Base-by-base conservation (phyloP, 2,329 filamentous ascomycete species). In the Exophiala calicioides region DNA sequence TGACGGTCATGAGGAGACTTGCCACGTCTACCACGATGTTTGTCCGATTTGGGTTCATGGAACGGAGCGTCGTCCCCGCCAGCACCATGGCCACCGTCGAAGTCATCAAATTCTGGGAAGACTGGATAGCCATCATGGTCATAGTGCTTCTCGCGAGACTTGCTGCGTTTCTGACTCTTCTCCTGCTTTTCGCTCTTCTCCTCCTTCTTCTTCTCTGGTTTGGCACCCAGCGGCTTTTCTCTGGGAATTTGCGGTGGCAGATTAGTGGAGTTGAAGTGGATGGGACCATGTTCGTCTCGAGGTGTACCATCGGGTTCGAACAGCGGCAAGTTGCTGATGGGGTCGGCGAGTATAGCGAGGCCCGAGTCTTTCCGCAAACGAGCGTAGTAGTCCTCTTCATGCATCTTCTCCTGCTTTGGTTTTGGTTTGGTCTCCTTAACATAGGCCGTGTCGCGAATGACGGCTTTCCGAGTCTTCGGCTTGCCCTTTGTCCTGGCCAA, bases 151-250 rank as follows among this genome's bases (percentile, higher is more conserved):
- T 52, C 52, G 15, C 47, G 39, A n/a, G 52, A 54, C 30, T 51
- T 51, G 33, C 44, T 49, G 24, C 35, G 39, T 23, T 47, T 48
- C 33, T 37, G 43, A 36, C 32, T 50, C 23, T 46, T 55, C 26
- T 42, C 33, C 13, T 38, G 44, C 21, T 52, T 56, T n/a, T 43
- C 35, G 19, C 29, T n/a, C 19, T 56, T 52, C 12, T 47, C 48
- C 31, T 49, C 42, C 35, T 51, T 45, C 27, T 48, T 47, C 20
- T 33, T 29, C 33, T 50, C 53, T 9, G 41, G 46, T 21, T 47
- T 50, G n/a, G 52, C 35, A 7, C 56, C 56, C 18, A 58, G 46
- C n/a, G 56, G 56, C 38, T 41, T 52, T 15, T 58, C 56, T 21
- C 40, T 31, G 3, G 49, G 44, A 24, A 57, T 58, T n/a, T 57